These are phyloP conservation scores for Candida tammaniensis DNA, from an alignment of 805 yeast genomes.

Conservation along the genomic window DNA sequence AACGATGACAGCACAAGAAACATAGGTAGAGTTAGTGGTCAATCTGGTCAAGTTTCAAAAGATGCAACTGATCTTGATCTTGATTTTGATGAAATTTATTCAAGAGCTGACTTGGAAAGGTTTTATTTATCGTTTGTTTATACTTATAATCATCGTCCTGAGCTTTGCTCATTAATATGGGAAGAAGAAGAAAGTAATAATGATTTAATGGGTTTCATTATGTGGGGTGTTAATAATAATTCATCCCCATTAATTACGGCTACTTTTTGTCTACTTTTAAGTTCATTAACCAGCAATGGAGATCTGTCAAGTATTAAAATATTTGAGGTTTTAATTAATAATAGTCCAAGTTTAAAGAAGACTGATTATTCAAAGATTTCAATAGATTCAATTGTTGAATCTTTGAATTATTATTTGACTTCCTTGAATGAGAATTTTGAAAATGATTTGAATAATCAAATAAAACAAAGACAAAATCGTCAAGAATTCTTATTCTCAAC, in stretches of 20 bases:
- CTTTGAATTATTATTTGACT: slow-evolving; percentile 52
- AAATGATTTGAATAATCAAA: slow-evolving; percentile 27
- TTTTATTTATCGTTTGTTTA: slow-evolving; percentile 75
- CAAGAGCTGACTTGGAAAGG: slow-evolving; percentile 82
- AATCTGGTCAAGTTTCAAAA: no score
- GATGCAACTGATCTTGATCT: slow-evolving; percentile 18
- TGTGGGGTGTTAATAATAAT: slow-evolving; percentile 84
- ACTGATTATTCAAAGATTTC: slow-evolving; percentile 47
- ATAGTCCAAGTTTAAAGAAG: slow-evolving; percentile 24
- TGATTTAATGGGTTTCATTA: slow-evolving; percentile 73
- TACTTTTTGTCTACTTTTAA: slow-evolving; percentile 73
- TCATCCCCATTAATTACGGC: slow-evolving; percentile 77
- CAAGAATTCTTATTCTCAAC: slow-evolving; percentile 27
- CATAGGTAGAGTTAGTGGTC: no score
- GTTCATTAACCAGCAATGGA: slow-evolving; percentile 67
- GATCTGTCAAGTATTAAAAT: slow-evolving; percentile 45
- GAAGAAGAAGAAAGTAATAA: slow-evolving; percentile 31
- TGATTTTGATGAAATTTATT: slow-evolving; percentile 60
- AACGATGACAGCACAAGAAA: slow-evolving; percentile 5
- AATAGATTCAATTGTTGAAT: slow-evolving; percentile 53
- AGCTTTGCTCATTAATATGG: slow-evolving; percentile 65
- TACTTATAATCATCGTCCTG: slow-evolving; percentile 61
- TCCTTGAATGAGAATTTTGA: slow-evolving; percentile 41
- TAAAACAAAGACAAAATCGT: slow-evolving; percentile 29
- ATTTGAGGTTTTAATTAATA: slow-evolving; percentile 39